A percentile compares a stretch with the other conserved stretches of the same genome.
These are phyloP conservation scores for Phytophthora sojae DNA, from an alignment of 352 stramenopile species.

Conservation along the genomic window DNA sequence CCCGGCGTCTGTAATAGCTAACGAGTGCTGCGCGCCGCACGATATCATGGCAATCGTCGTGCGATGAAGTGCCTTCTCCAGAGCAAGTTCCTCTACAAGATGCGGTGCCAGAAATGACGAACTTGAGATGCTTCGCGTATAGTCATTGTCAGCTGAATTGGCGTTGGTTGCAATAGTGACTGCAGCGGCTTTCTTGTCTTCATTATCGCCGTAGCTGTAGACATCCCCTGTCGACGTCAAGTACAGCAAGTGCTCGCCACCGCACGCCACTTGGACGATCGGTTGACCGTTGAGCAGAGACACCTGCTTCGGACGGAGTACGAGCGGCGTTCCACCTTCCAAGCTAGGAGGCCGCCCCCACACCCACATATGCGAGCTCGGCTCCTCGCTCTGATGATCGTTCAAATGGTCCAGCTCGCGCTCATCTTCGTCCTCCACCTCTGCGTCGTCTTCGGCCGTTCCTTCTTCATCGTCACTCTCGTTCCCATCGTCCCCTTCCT, in stretches of 20 bases:
- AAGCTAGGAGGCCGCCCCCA: conserved; percentile 73
- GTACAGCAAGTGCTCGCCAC: conserved; percentile 80
- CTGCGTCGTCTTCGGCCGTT: conserved; percentile 13
- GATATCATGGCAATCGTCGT: conserved; percentile 68
- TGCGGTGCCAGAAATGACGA: conserved; percentile 62
- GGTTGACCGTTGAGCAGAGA: conserved; percentile 60
- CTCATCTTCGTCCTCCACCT: conserved; percentile 6
- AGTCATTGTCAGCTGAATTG: conserved; percentile 5
- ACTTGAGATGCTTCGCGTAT: conserved; percentile 20
- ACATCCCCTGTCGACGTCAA: conserved; percentile 79
- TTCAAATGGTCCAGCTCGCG: not conserved
- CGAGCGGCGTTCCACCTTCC: conserved; percentile 55
- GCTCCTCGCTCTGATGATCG: conserved; percentile 27
- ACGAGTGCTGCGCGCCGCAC: conserved; percentile 80
- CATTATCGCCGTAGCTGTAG: conserved; percentile 79
- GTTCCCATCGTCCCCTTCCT: conserved; percentile 29
- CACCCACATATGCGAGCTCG: conserved; percentile 58
- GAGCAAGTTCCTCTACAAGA: conserved; percentile 79
- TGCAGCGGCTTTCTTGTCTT: conserved; percentile 57
- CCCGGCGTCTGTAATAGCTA: conserved; percentile 71
- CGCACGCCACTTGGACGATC: conserved; percentile 79
- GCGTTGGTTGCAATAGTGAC: conserved; percentile 19
- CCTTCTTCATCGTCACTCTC: conserved; percentile 39
- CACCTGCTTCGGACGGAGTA: conserved; percentile 76
- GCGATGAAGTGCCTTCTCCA: conserved; percentile 81